Evolutionary conservation across 371 early-diverging fungal species (phyloP).

Genomic region (Lichtheimia ornata): DNA sequence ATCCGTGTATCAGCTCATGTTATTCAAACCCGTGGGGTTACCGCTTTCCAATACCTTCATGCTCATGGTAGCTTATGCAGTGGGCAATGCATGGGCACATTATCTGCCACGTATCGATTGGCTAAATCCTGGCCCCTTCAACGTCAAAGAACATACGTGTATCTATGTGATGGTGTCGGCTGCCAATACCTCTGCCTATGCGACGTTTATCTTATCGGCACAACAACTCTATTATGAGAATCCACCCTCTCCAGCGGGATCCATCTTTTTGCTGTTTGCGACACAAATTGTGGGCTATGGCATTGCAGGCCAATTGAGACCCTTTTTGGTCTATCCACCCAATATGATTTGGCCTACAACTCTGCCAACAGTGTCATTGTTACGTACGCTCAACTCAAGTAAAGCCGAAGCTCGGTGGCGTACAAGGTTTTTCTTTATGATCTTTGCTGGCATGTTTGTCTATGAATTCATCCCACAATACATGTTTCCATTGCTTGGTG

Average conservation of each 20-base stretch:
- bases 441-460: slow-evolving; percentile 37
- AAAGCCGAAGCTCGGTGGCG: slow-evolving; percentile 64
- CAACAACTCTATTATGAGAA: slow-evolving; percentile 54
- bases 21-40: slow-evolving; percentile 44
- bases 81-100: slow-evolving; percentile 34
- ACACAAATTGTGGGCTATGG: slow-evolving; percentile 85
- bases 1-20: slow-evolving; percentile 42
- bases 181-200: slow-evolving; percentile 46
- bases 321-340: slow-evolving; percentile 80
- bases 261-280: slow-evolving; percentile 55
- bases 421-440: slow-evolving; percentile 54
- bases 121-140: slow-evolving; percentile 51
- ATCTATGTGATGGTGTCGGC: slow-evolving; percentile 43
- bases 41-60: slow-evolving; percentile 43
- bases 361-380: slow-evolving; percentile 74
- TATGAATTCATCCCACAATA: slow-evolving; percentile 54
- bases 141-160: slow-evolving; percentile 44
- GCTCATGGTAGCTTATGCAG: slow-evolving; percentile 43
- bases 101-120: slow-evolving; percentile 28
- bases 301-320: slow-evolving; percentile 77
- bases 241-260: slow-evolving; percentile 43
- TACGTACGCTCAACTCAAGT: slow-evolving; percentile 69
- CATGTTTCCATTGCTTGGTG: slow-evolving; percentile 48
- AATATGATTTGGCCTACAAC: slow-evolving; percentile 88
- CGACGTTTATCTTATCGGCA: slow-evolving; percentile 55